Evolutionary conservation across 257 asterid genomes (phyloP).

Genomic region (Jaltomata sinuosa): DNA sequence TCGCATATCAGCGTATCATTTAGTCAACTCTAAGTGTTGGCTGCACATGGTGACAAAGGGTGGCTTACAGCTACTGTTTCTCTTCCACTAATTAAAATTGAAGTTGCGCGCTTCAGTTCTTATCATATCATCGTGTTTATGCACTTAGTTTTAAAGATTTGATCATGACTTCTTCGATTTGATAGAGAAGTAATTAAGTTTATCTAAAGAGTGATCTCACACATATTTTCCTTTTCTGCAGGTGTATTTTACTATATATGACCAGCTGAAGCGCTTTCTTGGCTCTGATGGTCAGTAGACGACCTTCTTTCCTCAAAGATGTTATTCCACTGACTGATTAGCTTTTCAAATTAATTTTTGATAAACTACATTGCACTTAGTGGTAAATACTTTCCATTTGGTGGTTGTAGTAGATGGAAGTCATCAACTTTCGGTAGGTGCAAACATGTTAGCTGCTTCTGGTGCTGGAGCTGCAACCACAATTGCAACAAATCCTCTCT

Average conservation of each 20-base stretch:
- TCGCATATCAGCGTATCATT: background rate
- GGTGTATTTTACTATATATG: constrained; percentile 93
- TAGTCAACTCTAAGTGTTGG: background rate
- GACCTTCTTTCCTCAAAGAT: constrained; percentile 3
- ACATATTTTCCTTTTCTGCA: constrained; percentile 25
- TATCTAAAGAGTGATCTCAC: constrained; percentile 2
- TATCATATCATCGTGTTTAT: background rate
- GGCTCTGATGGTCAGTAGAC: constrained; percentile 72
- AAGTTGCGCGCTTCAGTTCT: background rate
- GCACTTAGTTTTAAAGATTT: background rate
- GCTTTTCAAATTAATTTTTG: background rate
- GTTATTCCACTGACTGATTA: background rate
- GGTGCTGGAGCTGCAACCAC: constrained; percentile 98
- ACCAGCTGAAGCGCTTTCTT: constrained; percentile 66
- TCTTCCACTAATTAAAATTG: background rate
- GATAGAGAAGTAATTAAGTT: background rate
- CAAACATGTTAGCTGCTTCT: constrained; percentile 87
- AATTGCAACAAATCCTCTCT: constrained; percentile 83
- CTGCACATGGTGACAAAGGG: background rate
- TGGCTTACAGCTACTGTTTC: background rate
- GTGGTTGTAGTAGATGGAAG: constrained; percentile 46
- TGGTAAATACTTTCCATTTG: constrained; percentile 3
- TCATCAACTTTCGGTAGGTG: constrained; percentile 85
- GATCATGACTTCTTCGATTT: background rate
- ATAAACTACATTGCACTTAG: background rate